Base-by-base conservation (phyloP, 2,329 filamentous ascomycete genomes). In the Samsoniella hepiali region DNA sequence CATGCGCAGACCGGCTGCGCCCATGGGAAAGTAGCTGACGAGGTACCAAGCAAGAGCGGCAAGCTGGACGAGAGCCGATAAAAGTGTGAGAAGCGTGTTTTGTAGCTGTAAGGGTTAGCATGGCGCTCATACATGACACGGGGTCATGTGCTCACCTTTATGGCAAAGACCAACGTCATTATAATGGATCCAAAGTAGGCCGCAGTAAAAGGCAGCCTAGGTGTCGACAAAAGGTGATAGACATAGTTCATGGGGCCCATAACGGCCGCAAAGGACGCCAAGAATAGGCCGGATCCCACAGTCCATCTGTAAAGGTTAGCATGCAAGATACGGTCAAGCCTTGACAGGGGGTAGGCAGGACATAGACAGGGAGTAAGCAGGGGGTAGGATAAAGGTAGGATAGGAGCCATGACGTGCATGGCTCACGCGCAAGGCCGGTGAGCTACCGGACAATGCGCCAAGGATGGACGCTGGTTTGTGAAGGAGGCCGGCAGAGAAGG, bases 21-120 rank as follows among this genome's bases (percentile, higher is more conserved):
- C 95, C 93, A 98, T 97, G 32, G 95, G 95, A 72, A 98, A 98
- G 77, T 99, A 99, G 78, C 91, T 96, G 76, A 98, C 88, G 54
- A 97, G 83, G 78, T 98, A 98, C 94, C 94, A 98, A 54, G 91
- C 68, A 67, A 98, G 81, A 67, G 90, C 91, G 60, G 88, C 88
- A 62, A 98, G 82, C 75, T 99, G 95, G 69, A 93, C 79, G 65
- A 97, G 83, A 66, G 91, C 88, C 29, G 93, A 90, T 67, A 97
- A 80, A 62, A 98, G 81, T 17, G 95, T 98, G 67, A 98, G 85
- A 66, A 96, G 78, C 47, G 91, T 93, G 73, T 84, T 94, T 74
- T 90, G 90, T 68, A 96, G 87, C 93, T 97, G 71, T 63, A 59
- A 45, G 60, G 65, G 65, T 68, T 56, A 67, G 64, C 50, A 55